These are phyloP conservation scores for Pyrus bretschneideri DNA, from an alignment of 306 rosid genomes.

Conservation along the genomic window DNA sequence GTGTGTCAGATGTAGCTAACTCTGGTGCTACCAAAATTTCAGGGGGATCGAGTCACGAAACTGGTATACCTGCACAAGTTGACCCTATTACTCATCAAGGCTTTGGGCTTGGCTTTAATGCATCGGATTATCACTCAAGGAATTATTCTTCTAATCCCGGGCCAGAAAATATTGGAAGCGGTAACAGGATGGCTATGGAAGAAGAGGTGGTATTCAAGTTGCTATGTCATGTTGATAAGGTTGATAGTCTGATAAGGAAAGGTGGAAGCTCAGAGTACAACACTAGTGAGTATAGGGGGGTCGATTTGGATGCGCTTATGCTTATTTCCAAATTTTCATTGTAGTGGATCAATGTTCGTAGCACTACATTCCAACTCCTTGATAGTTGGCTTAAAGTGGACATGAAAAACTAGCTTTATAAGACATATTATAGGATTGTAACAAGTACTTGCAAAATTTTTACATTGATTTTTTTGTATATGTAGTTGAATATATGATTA, in stretches of 20 bases:
- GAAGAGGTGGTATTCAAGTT: conserved; percentile 80
- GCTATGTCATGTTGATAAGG: conserved; percentile 72
- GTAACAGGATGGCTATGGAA: conserved; percentile 54
- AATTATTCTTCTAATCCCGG: conserved; percentile 52
- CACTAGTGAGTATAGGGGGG: too few relatives aligned
- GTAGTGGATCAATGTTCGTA: too few relatives aligned
- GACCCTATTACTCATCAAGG: conserved; percentile 45
- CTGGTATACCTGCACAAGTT: conserved; percentile 26
- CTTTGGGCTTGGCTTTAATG: conserved; percentile 31
- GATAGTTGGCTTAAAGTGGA: too few relatives aligned
- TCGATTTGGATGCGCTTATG: too few relatives aligned
- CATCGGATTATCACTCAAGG: conserved; percentile 47
- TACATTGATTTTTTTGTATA: too few relatives aligned
- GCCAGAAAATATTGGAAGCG: conserved; percentile 42
- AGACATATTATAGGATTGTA: too few relatives aligned
- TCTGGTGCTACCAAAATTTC: conserved; percentile 41
- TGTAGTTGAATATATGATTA: too few relatives aligned
- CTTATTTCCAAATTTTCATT: too few relatives aligned
- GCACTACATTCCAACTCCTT: too few relatives aligned
- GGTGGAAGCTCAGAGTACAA: conserved; percentile 32
- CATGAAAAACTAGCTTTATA: too few relatives aligned
- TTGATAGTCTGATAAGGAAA: conserved; percentile 85
- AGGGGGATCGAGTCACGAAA: conserved; percentile 28
- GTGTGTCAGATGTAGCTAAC: conserved; percentile 9
- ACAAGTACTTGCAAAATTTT: too few relatives aligned